Conservation (phyloP, 768 basidiomycete genomes). For the Lactarius tabidus region DNA sequence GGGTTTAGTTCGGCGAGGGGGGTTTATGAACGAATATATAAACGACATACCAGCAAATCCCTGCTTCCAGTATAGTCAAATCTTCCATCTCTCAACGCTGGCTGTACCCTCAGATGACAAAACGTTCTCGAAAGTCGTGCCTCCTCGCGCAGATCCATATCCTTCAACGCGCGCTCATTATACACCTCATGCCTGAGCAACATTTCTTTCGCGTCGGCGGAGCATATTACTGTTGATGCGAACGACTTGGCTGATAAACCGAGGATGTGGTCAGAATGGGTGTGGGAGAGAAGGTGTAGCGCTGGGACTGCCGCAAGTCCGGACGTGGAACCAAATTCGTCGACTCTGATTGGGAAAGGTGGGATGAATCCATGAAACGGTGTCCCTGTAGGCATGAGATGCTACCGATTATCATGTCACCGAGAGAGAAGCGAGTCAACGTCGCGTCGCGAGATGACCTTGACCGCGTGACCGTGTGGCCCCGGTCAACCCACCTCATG, state of each 20-base stretch:
- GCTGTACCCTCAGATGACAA: conserved; percentile 60
- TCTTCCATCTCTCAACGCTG: conserved; percentile 42
- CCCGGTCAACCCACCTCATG: too few relatives aligned
- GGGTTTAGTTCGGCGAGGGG: neutral
- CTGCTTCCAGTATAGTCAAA: conserved; percentile 49
- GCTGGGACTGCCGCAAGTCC: conserved; percentile 37
- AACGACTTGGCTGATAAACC: conserved; percentile 78
- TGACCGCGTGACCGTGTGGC: neutral
- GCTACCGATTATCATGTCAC: neutral
- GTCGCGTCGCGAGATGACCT: neutral
- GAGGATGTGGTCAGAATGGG: conserved; percentile 82
- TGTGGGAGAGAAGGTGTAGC: conserved; percentile 81
- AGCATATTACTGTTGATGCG: conserved; percentile 68
- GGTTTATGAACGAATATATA: too few relatives aligned
- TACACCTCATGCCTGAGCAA: conserved; percentile 73
- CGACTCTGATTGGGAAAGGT: conserved; percentile 82
- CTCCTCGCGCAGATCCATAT: conserved; percentile 48
- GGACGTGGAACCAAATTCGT: conserved; percentile 59
- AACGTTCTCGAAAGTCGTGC: conserved; percentile 49
- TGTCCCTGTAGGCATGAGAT: conserved; percentile 66
- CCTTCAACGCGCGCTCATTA: conserved; percentile 55
- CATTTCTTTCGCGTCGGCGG: conserved; percentile 82
- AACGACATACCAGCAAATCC: conserved; percentile 58
- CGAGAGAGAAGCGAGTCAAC: neutral
- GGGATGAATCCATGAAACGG: conserved; percentile 72